Conservation (phyloP, 2,329 filamentous ascomycete genomes). For the Diplodia sapinea region DNA sequence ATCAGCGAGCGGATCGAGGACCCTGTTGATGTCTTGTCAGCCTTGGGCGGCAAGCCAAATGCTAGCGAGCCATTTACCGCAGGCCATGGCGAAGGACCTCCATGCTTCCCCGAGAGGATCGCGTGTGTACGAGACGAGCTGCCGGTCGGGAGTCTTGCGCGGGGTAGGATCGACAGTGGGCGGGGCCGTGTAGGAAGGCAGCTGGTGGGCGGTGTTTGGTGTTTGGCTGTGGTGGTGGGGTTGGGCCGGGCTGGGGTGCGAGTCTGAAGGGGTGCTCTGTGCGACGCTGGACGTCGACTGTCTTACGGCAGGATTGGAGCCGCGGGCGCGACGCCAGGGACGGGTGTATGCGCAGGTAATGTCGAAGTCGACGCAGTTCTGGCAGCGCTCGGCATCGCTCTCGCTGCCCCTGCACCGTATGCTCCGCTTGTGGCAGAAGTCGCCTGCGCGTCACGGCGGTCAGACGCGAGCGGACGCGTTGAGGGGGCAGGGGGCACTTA, state of each 20-base stretch:
- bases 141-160: constrained; percentile 26
- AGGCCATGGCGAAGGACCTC: constrained; percentile 51
- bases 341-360: constrained; percentile 57
- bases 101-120: constrained; percentile 44
- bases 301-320: constrained; percentile 11
- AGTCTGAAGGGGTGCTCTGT: constrained; percentile 19
- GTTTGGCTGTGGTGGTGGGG: not conserved
- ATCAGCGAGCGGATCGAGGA: constrained; percentile 52
- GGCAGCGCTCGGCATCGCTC: constrained; percentile 50
- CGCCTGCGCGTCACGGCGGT: constrained; percentile 38
- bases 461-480: not conserved
- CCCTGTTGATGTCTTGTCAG: constrained; percentile 30
- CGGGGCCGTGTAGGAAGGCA: not conserved
- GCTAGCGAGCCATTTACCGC: constrained; percentile 32
- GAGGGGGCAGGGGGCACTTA: constrained; percentile 1
- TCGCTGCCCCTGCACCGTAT: constrained; percentile 52
- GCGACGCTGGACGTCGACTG: not conserved
- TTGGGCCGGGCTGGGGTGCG: constrained; percentile 15
- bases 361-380: constrained; percentile 59
- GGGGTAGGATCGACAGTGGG: constrained; percentile 15
- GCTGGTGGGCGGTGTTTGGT: not conserved
- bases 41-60: not conserved
- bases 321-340: constrained; percentile 47
- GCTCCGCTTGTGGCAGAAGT: constrained; percentile 58
- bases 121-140: constrained; percentile 33